Conservation (phyloP, 2,329 filamentous ascomycete genomes). For the Botrytis paeoniae region DNA sequence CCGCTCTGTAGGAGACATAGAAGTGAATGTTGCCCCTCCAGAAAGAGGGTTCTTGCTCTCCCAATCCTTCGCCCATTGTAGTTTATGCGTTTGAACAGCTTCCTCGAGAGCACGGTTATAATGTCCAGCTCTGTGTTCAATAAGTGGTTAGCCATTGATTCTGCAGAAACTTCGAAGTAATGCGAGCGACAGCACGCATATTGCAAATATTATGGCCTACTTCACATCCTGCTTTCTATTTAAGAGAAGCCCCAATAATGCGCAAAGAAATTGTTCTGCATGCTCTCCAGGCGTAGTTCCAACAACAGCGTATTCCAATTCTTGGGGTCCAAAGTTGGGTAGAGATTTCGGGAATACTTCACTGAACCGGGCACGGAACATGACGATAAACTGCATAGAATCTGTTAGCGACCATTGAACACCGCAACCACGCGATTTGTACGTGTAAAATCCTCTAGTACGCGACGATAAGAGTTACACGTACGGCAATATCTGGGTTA, state of each 20-base stretch:
- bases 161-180: not conserved
- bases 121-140: constrained; percentile 70
- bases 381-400: constrained; percentile 80
- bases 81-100: constrained; percentile 77
- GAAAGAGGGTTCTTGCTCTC: constrained; percentile 77
- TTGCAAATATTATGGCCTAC: constrained; percentile 53
- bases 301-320: constrained; percentile 83
- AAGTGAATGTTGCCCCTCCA: constrained; percentile 75
- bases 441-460: constrained; percentile 45
- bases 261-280: constrained; percentile 85
- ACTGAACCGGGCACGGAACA: constrained; percentile 92
- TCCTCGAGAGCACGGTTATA: constrained; percentile 93
- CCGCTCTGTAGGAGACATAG: constrained; percentile 76
- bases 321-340: constrained; percentile 88
- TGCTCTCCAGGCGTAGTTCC: constrained; percentile 77
- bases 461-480: constrained; percentile 49
- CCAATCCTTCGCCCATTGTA: constrained; percentile 87
- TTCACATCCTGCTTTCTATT: constrained; percentile 99
- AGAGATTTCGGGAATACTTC: constrained; percentile 86
- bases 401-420: constrained; percentile 35
- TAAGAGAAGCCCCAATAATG: constrained; percentile 78
- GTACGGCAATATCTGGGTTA: constrained; percentile 86
- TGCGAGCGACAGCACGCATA: not conserved
- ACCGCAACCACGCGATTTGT: constrained; percentile 48
- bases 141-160: constrained; percentile 26